Evolutionary conservation across 1,284 basidiomycete genomes (phyloP).

Genomic region (Puccinia horiana): DNA sequence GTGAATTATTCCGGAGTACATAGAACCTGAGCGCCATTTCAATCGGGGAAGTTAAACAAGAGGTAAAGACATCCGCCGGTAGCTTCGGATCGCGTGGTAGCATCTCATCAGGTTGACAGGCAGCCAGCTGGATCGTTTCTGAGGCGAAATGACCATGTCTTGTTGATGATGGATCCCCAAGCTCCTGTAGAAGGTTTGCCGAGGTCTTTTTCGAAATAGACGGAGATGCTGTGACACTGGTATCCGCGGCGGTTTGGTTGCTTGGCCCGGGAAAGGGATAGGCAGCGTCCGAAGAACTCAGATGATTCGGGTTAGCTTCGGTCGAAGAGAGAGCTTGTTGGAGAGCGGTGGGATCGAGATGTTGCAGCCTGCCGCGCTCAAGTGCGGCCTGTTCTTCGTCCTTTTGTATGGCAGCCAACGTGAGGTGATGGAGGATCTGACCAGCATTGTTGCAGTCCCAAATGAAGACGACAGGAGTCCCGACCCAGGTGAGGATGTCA

Average conservation of each 20-base stretch:
- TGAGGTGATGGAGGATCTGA: slow-evolving; percentile 41
- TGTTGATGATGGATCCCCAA: neutral
- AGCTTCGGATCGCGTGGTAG: slow-evolving; percentile 42
- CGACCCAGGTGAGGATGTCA: slow-evolving; percentile 47
- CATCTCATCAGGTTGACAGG: slow-evolving; percentile 47
- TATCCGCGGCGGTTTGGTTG: neutral
- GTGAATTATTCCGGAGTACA: slow-evolving; percentile 40
- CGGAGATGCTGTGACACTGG: neutral
- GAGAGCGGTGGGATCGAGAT: neutral
- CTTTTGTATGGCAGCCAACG: slow-evolving; percentile 5
- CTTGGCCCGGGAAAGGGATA: neutral
- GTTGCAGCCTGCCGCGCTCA: neutral
- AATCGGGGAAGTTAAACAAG: slow-evolving; percentile 48
- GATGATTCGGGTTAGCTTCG: neutral
- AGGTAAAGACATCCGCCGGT: slow-evolving; percentile 47
- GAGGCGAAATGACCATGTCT: neutral
- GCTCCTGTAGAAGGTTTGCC: neutral
- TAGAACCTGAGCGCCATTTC: slow-evolving; percentile 49
- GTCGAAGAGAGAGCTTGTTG: neutral
- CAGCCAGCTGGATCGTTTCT: slow-evolving; percentile 46
- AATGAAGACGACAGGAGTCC: slow-evolving; percentile 42
- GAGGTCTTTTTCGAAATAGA: neutral
- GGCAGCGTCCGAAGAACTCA: neutral
- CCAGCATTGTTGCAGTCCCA: slow-evolving; percentile 50
- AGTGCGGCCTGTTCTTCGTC: slow-evolving; percentile 19